A percentile compares a stretch with the other conserved stretches of the same genome.
These are phyloP conservation scores for Sporobolomyces roseus DNA, from an alignment of 768 basidiomycete genomes.

Conservation along the genomic window DNA sequence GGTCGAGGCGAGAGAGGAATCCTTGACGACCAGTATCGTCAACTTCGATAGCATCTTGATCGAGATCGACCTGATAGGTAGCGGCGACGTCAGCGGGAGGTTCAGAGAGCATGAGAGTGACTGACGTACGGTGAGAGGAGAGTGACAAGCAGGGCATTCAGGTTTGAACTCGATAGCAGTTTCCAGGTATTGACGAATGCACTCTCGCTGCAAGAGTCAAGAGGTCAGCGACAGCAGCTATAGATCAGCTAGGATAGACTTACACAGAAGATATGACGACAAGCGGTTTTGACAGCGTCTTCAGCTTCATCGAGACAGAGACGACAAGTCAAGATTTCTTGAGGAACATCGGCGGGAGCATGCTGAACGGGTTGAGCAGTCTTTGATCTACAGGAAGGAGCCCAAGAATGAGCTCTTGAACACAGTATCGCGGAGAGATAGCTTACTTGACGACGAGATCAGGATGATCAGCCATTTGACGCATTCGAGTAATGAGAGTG, in stretches of 20 bases:
- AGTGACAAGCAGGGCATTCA: constrained; percentile 88
- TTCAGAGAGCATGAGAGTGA: background rate
- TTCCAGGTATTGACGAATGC: constrained; percentile 87
- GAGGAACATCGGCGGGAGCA: constrained; percentile 56
- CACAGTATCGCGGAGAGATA: background rate
- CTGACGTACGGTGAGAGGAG: constrained; percentile 64
- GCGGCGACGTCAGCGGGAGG: background rate
- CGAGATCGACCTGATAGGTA: constrained; percentile 63
- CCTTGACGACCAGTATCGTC: constrained; percentile 76
- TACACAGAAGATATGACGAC: constrained; percentile 74
- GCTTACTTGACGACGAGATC: constrained; percentile 80
- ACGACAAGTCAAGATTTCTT: constrained; percentile 58
- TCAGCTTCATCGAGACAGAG: constrained; percentile 96
- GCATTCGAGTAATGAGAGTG: constrained; percentile 82
- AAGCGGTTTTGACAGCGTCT: constrained; percentile 90
- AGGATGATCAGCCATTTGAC: constrained; percentile 57
- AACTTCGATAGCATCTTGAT: constrained; percentile 82
- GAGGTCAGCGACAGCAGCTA: background rate
- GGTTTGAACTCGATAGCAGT: constrained; percentile 75
- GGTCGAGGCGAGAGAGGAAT: constrained; percentile 82
- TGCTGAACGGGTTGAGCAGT: constrained; percentile 63
- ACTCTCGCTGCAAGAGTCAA: constrained; percentile 65
- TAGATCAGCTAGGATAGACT: background rate
- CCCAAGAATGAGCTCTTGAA: background rate
- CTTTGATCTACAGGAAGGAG: constrained; percentile 51